Conservation (phyloP, 257 asterid species). For the Nicotiana undulata region DNA sequence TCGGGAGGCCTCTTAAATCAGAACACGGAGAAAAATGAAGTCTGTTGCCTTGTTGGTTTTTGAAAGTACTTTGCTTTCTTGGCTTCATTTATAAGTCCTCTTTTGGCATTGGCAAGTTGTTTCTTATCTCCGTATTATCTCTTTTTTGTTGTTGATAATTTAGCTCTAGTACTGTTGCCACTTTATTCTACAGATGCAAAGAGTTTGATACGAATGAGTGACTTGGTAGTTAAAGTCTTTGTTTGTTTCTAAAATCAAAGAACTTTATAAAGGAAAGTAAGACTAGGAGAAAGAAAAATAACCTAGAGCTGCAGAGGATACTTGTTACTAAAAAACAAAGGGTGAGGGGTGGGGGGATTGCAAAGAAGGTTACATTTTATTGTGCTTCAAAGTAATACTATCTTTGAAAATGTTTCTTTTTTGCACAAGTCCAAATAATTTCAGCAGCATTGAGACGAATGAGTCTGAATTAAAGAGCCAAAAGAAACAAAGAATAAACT, state of each 20-base stretch:
- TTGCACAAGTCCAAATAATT: not conserved
- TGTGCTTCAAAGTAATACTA: not conserved
- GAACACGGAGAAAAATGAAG: no score
- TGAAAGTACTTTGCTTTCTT: not conserved
- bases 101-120: not conserved
- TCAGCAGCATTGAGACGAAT: not conserved
- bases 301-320: not conserved
- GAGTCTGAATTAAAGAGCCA: not conserved
- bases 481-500: not conserved
- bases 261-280: not conserved
- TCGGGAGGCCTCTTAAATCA: no score
- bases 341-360: no score
- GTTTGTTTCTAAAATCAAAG: not conserved
- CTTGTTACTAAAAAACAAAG: no score
- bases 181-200: not conserved
- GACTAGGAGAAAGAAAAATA: no score
- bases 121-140: not conserved
- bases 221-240: not conserved
- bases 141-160: not conserved
- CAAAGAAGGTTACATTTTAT: not conserved
- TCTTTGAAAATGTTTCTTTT: not conserved
- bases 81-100: no score
- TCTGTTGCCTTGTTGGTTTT: no score
- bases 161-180: not conserved
- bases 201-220: not conserved